Evolutionary conservation across 352 stramenopile species (phyloP), one percentile per base, ranked within the genome.

Genomic region (Phytopythium ostracodes): DNA sequence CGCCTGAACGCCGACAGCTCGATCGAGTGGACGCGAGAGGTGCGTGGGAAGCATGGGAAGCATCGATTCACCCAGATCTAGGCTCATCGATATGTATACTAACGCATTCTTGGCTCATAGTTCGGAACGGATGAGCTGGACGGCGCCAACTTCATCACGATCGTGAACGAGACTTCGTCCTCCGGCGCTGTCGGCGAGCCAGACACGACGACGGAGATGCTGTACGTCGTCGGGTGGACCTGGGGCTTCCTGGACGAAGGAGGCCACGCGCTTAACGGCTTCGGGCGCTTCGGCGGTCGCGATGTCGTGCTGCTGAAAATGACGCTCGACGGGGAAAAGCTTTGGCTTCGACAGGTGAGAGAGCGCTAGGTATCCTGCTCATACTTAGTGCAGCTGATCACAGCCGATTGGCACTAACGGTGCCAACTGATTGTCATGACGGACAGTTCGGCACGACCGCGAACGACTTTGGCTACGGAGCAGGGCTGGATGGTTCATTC

Each of bases 181-280:
- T 27, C 60, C 8, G 17, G n/a, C 3, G 35, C 49, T 14, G 65
- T 44, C 24, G 47, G 53, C 6, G n/a, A 25, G 22, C 67, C 56
- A 10, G 57, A 65, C 9, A 36, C 35, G 0, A 57, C 54, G 4
- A 67, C 36, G 1, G 66, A 80, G 42, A 70, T 71, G 59, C 60
- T 93, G 12, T 90, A 89, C 35, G 73, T 93, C 18, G 63, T 80
- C 4, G 84, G 78, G 11, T 83, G 76, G 66, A 91, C 84, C 2
- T 90, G 79, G 77, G 81, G 84, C 0, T 82, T 67, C 53, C 76
- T 93, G 72, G 84, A 93, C 60, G 81, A 93, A 62, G 72, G 70
- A 3, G 69, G 68, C 10, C 81, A 93, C 60, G 79, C 76, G 14
- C 75, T 89, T 31, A 93, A 91, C 38, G 71, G 75, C 3, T 93